Evolutionary conservation across 768 basidiomycete genomes (phyloP).

Genomic region (Mycena belliarum): DNA sequence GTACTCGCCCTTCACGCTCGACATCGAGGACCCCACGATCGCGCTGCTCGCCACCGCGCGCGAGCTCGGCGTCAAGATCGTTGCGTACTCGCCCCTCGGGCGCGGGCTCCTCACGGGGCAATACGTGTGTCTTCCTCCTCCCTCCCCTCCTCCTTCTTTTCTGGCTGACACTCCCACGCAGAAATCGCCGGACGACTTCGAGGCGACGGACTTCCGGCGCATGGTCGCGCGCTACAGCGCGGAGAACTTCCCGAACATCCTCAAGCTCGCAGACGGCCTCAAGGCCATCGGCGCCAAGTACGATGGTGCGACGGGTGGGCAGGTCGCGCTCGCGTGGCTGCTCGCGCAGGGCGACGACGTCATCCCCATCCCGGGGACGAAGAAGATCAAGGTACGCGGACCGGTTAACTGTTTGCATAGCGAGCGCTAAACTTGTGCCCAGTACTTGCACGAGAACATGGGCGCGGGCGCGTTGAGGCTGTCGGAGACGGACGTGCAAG

Average conservation of each 20-base stretch:
- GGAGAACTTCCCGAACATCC: not conserved
- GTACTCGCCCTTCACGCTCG: not conserved
- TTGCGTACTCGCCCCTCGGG: not conserved
- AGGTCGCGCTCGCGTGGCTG: not conserved
- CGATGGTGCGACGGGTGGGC: not conserved
- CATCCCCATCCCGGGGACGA: not conserved
- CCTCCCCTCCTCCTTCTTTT: no score
- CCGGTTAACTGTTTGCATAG: no score
- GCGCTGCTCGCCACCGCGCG: not conserved
- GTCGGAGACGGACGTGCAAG: not conserved
- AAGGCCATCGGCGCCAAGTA: not conserved
- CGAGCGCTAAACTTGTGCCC: not conserved
- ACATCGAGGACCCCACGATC: not conserved
- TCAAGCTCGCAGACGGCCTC: not conserved
- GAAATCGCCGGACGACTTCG: not conserved
- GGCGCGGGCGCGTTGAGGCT: not conserved
- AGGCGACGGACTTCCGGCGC: not conserved
- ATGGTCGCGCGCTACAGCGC: not conserved
- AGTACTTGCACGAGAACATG: not conserved
- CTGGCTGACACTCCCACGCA: no score
- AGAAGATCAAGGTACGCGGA: not conserved
- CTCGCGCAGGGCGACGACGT: not conserved
- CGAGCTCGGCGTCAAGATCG: not conserved
- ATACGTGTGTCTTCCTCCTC: not conserved
- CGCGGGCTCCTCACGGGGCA: not conserved